Evolutionary conservation across 208 protist genomes (phyloP).

Genomic region (Crithidia acanthocephali): DNA sequence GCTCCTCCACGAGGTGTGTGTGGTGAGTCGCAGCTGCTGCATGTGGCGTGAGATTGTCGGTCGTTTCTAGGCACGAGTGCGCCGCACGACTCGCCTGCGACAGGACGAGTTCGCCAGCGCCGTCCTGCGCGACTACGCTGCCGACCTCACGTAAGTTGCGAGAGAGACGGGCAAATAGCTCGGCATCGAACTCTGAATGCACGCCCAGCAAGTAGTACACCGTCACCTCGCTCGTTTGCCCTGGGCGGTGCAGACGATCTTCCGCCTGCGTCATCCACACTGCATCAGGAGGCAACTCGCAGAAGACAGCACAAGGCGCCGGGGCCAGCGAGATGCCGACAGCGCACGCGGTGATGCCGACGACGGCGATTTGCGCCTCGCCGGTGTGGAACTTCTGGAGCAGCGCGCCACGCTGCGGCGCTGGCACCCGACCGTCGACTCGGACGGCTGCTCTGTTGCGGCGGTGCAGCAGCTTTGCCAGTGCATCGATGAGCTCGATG

Average conservation of each 20-base stretch:
- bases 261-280: conserved; percentile 85
- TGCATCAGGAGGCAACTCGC: conserved; percentile 79
- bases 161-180: conserved; percentile 62
- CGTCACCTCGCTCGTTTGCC: conserved; percentile 52
- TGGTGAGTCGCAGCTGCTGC: background rate
- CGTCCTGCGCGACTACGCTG: conserved; percentile 16
- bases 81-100: conserved; percentile 21
- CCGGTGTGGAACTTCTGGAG: conserved; percentile 50
- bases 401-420: conserved; percentile 37
- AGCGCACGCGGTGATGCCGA: conserved; percentile 80
- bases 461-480: conserved; percentile 35
- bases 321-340: conserved; percentile 78
- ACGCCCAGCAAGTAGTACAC: conserved; percentile 75
- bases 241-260: conserved; percentile 81
- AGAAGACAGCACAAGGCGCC: conserved; percentile 78
- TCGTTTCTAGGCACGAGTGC: background rate
- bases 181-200: conserved; percentile 63
- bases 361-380: conserved; percentile 52
- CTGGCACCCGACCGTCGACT: conserved; percentile 67
- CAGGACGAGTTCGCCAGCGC: conserved; percentile 7
- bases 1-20: conserved; percentile 5
- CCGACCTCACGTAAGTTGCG: conserved; percentile 32
- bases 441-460: conserved; percentile 41
- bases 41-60: background rate
- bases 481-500: conserved; percentile 56